Percentiles rank a stretch among this genome's conserved stretches.
Conservation (phyloP, 1,284 basidiomycete genomes). For the Sporisorium reilianum region DNA sequence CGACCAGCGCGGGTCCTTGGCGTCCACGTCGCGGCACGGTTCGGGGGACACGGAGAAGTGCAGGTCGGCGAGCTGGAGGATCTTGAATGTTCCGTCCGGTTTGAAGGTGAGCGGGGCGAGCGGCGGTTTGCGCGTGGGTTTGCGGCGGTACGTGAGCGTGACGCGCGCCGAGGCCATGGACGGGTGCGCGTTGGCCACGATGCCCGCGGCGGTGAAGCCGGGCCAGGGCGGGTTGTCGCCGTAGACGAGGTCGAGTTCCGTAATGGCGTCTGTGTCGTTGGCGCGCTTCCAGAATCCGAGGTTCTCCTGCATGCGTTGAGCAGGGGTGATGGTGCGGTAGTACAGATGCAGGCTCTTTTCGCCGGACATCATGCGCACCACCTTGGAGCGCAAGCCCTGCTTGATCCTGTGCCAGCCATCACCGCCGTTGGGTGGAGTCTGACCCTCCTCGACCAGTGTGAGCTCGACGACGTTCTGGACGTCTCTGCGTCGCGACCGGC, state of each 20-base stretch:
- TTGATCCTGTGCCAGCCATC: conserved; percentile 58
- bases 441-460: conserved; percentile 40
- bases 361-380: conserved; percentile 28
- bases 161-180: conserved; percentile 31
- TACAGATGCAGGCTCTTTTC: conserved; percentile 50
- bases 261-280: conserved; percentile 32
- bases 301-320: conserved; percentile 11
- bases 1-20: conserved; percentile 26
- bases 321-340: conserved; percentile 33
- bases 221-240: conserved; percentile 61
- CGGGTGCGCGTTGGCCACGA: conserved; percentile 29
- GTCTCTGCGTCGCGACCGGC: conserved; percentile 39
- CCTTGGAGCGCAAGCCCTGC: conserved; percentile 40
- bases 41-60: conserved; percentile 61
- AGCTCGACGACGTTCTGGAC: conserved; percentile 58
- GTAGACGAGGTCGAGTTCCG: conserved; percentile 63
- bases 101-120: conserved; percentile 43
- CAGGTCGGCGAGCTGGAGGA: conserved; percentile 65
- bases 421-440: conserved; percentile 24
- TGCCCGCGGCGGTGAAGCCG: conserved; percentile 51
- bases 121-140: conserved; percentile 27
- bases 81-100: conserved; percentile 61
- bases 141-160: conserved; percentile 49
- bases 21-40: conserved; percentile 55
- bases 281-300: conserved; percentile 20